phyloP scores from a whole-genome alignment of 2,329 filamentous ascomycete species.

The Fusarium siculi region DNA sequence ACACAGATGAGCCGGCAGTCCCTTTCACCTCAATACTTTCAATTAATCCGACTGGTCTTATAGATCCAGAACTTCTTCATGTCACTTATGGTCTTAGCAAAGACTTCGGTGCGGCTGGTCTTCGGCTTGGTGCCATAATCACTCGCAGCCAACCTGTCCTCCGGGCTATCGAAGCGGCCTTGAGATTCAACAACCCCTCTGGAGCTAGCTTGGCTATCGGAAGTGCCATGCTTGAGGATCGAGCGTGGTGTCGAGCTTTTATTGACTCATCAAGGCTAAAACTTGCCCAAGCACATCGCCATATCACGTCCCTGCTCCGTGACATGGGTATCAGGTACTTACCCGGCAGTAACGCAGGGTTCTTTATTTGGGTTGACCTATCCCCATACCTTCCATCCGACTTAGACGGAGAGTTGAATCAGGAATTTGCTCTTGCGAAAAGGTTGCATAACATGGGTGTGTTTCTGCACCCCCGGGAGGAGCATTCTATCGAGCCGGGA shows the following conservation, averaged over 20 bases:
- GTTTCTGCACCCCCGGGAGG: constrained; percentile 60
- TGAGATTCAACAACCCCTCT: constrained; percentile 60
- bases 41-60: constrained; percentile 55
- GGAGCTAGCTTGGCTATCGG: constrained; percentile 56
- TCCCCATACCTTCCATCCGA: constrained; percentile 53
- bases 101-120: constrained; percentile 64
- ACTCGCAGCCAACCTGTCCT: constrained; percentile 48
- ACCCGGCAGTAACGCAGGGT: constrained; percentile 62
- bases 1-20: constrained; percentile 46
- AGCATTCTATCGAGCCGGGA: constrained; percentile 58
- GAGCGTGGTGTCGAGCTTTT: constrained; percentile 57
- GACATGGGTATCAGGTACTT: constrained; percentile 57
- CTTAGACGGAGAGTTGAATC: constrained; percentile 45
- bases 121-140: constrained; percentile 62
- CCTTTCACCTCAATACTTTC: constrained; percentile 62
- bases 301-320: constrained; percentile 51
- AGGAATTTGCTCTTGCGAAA: constrained; percentile 58
- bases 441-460: constrained; percentile 58
- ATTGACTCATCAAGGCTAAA: constrained; percentile 52
- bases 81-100: constrained; percentile 59
- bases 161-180: constrained; percentile 51
- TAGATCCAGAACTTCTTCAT: constrained; percentile 61
- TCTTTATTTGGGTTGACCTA: constrained; percentile 67
- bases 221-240: constrained; percentile 58
- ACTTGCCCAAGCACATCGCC: constrained; percentile 54